phyloP scores from a whole-genome alignment of 306 rosid genomes.

The Rubus idaeus region DNA sequence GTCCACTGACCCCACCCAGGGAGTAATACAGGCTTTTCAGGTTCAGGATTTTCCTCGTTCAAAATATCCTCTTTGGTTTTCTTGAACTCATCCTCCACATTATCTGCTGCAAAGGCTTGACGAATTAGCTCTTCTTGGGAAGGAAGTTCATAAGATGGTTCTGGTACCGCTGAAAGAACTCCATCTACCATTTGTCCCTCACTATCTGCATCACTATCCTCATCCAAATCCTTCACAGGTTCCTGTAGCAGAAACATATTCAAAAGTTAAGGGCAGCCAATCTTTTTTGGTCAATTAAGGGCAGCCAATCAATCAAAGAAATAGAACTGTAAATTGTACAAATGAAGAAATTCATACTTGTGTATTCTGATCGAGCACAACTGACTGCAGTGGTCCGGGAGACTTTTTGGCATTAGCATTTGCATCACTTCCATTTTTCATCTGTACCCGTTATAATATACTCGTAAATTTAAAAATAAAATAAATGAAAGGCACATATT shows the following conservation, averaged over 20 bases:
- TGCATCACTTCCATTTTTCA: conserved; percentile 41
- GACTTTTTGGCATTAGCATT: conserved; percentile 39
- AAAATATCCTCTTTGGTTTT: conserved; percentile 63
- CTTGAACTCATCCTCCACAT: conserved; percentile 87
- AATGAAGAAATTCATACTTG: conserved; percentile 42
- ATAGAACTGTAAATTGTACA: neutral
- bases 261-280: conserved; percentile 5
- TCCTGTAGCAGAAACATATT: conserved; percentile 36
- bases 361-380: conserved; percentile 27
- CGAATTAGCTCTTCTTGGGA: conserved; percentile 84
- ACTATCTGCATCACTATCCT: conserved; percentile 64
- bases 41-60: conserved; percentile 84
- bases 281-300: neutral
- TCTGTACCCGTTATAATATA: conserved; percentile 45
- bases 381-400: conserved; percentile 27
- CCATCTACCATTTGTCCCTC: conserved; percentile 87
- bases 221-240: conserved; percentile 47
- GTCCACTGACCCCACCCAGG: conserved; percentile 99
- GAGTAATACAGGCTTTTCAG: conserved; percentile 73
- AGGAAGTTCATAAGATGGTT: conserved; percentile 72
- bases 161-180: conserved; percentile 52
- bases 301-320: conserved; percentile 18
- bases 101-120: conserved; percentile 87
- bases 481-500: neutral
- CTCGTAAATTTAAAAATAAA: conserved; percentile 5